These are phyloP conservation scores for Fragilaria crotonensis DNA, from an alignment of 108 stramenopile genomes.

Conservation along the genomic window DNA sequence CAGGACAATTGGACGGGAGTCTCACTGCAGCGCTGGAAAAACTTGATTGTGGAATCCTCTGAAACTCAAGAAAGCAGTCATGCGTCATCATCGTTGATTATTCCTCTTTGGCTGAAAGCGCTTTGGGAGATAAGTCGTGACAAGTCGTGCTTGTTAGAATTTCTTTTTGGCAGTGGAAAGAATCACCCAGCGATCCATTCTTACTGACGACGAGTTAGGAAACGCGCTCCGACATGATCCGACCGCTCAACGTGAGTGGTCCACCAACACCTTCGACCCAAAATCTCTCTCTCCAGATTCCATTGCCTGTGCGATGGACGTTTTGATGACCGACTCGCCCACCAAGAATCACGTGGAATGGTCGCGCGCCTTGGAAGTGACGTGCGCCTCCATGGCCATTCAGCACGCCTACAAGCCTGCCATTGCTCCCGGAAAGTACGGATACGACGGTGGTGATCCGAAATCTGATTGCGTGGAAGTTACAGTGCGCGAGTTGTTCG, in stretches of 20 bases:
- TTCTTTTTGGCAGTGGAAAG: constrained; percentile 1
- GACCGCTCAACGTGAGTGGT: constrained; percentile 7
- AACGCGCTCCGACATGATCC: constrained; percentile 15
- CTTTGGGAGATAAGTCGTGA: constrained; percentile 13
- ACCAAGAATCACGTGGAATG: constrained; percentile 52
- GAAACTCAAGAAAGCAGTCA: neutral
- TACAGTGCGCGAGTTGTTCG: constrained; percentile 24
- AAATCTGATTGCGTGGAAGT: constrained; percentile 32
- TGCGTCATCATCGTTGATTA: constrained; percentile 3
- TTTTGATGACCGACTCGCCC: constrained; percentile 45
- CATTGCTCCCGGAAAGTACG: constrained; percentile 27
- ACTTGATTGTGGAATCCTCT: constrained; percentile 9
- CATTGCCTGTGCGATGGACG: neutral
- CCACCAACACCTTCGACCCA: constrained; percentile 2
- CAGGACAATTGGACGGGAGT: constrained; percentile 29
- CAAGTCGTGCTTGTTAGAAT: constrained; percentile 4
- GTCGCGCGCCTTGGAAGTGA: constrained; percentile 13
- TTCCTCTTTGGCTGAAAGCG: constrained; percentile 19
- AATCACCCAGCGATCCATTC: constrained; percentile 1
- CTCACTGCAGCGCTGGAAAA: constrained; percentile 26
- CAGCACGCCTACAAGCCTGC: constrained; percentile 12
- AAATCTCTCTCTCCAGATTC: neutral
- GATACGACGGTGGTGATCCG: constrained; percentile 13
- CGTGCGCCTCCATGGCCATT: constrained; percentile 17
- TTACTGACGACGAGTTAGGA: neutral